Conservation (phyloP, 768 basidiomycete species). For the Mycena amicta region DNA sequence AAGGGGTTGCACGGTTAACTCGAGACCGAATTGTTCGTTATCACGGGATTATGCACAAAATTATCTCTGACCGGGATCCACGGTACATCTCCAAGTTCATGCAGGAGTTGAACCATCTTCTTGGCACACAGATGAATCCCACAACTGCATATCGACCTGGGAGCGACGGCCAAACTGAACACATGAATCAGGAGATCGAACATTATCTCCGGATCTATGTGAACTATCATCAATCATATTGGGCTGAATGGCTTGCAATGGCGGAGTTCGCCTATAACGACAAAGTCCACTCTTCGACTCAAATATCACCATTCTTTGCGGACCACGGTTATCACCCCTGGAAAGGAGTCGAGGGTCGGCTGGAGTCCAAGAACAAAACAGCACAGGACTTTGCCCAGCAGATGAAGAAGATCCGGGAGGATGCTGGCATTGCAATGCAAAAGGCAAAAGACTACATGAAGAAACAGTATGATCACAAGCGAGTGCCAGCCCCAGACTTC, state of each 20-base stretch:
- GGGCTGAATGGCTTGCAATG: conserved; percentile 33
- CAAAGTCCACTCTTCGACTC: conserved; percentile 28
- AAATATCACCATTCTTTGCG: conserved; percentile 34
- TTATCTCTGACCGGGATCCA: background rate
- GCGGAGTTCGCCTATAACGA: conserved; percentile 40
- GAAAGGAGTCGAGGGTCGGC: conserved; percentile 2
- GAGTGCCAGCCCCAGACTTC: no score
- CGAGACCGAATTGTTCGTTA: conserved; percentile 22
- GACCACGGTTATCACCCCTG: conserved; percentile 25
- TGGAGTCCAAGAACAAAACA: conserved; percentile 5
- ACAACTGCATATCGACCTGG: conserved; percentile 45
- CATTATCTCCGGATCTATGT: no score
- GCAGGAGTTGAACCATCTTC: conserved; percentile 25
- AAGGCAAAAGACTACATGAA: no score
- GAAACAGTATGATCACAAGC: no score
- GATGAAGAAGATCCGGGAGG: no score
- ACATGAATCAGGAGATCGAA: no score
- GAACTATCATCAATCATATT: conserved; percentile 36
- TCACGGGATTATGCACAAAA: conserved; percentile 25
- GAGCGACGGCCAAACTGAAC: conserved; percentile 44
- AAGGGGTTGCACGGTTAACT: conserved; percentile 24
- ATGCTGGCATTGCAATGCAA: no score
- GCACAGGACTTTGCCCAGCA: conserved; percentile 20
- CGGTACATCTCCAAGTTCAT: conserved; percentile 31
- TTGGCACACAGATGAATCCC: conserved; percentile 32